Conservation (phyloP, 192 early-diverging fungal species). For the Backusella sp. region DNA sequence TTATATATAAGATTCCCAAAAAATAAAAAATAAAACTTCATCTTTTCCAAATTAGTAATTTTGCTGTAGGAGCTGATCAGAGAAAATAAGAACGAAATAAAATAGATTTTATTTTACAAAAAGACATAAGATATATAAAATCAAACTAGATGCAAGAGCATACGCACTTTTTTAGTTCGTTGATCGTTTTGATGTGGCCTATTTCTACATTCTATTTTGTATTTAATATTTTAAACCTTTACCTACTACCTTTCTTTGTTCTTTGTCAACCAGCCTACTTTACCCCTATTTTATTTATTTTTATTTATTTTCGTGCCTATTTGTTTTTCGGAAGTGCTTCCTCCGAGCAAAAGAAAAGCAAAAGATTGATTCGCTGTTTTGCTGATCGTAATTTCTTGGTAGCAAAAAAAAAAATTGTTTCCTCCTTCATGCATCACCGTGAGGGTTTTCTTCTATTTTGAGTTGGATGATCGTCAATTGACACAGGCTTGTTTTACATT, state of each 20-base stretch:
- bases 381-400: not conserved
- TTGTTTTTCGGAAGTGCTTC: not conserved
- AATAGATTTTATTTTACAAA: not conserved
- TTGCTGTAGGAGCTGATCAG: not conserved
- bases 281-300: not conserved
- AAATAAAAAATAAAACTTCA: not conserved
- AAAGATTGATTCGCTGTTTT: not conserved
- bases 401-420: not conserved
- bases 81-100: conserved; percentile 1
- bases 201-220: conserved; percentile 1
- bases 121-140: conserved; percentile 1
- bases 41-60: not conserved
- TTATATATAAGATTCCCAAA: too few species aligned
- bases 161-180: not conserved
- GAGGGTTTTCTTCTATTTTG: not conserved
- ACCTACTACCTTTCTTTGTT: not conserved
- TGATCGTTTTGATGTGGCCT: not conserved
- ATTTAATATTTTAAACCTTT: not conserved
- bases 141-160: conserved; percentile 2
- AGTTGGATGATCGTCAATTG: not conserved
- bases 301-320: not conserved
- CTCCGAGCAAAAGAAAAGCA: not conserved
- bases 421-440: not conserved
- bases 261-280: not conserved
- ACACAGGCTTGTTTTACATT: not conserved